Conservation (phyloP, 129 eudicot genomes). For the Flaveria brownii region DNA sequence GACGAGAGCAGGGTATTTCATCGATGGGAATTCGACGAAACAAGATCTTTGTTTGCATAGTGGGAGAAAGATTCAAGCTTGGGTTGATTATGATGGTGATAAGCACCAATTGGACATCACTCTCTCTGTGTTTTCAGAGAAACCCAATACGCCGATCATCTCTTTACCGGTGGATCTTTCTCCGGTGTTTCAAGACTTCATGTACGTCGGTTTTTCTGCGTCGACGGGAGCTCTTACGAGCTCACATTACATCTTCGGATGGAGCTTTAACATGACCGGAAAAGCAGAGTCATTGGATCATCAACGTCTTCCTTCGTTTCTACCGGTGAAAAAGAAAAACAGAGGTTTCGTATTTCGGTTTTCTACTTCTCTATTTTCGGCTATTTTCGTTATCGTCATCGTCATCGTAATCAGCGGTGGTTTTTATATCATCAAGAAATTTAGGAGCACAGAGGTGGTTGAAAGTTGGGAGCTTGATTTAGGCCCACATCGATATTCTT, state of each 20-base stretch:
- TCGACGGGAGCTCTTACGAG: constrained; percentile 67
- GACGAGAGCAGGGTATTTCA: constrained; percentile 42
- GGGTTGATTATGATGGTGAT: constrained; percentile 63
- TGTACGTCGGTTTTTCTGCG: constrained; percentile 74
- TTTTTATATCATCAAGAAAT: constrained; percentile 28
- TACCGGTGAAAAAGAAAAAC: constrained; percentile 34
- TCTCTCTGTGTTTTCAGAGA: constrained; percentile 42
- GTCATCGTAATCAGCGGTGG: constrained; percentile 3
- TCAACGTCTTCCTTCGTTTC: constrained; percentile 37
- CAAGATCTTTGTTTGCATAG: constrained; percentile 43
- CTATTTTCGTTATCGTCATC: background rate
- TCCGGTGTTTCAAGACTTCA: constrained; percentile 43
- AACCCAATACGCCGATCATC: constrained; percentile 49
- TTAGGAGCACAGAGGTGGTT: constrained; percentile 44
- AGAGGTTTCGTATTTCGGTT: constrained; percentile 34
- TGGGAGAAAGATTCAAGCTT: constrained; percentile 52
- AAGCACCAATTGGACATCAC: constrained; percentile 41
- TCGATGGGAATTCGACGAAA: constrained; percentile 36
- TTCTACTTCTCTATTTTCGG: constrained; percentile 15
- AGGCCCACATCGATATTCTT: constrained; percentile 53
- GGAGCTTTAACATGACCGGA: constrained; percentile 75
- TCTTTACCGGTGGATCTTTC: constrained; percentile 55
- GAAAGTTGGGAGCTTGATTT: constrained; percentile 70
- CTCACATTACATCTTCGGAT: constrained; percentile 60
- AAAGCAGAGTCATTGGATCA: constrained; percentile 35